Percentiles rank a stretch among this genome's conserved stretches.
phyloP scores from a whole-genome alignment of 371 early-diverging fungal species.

The Mortierella sp. region DNA sequence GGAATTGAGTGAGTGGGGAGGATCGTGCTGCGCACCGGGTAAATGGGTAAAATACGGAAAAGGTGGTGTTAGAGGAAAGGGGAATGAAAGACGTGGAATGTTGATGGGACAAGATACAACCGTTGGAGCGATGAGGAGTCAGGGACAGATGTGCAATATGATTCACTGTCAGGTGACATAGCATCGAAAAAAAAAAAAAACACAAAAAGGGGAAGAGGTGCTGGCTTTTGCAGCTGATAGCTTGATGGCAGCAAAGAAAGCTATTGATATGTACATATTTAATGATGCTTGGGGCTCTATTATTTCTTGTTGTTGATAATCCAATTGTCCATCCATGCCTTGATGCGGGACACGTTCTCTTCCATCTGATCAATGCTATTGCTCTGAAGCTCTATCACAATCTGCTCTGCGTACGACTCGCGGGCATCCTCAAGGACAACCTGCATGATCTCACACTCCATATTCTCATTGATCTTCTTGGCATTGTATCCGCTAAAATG shows the following conservation, averaged over 20 bases:
- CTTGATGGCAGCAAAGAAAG: too few relatives aligned
- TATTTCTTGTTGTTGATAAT: slow-evolving; percentile 34
- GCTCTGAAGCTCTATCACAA: slow-evolving; percentile 84
- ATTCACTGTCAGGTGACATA: background rate
- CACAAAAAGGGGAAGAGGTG: background rate
- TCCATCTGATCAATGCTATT: slow-evolving; percentile 92
- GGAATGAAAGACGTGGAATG: background rate
- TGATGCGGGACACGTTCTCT: slow-evolving; percentile 81
- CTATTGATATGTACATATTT: too few relatives aligned
- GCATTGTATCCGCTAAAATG: slow-evolving; percentile 82
- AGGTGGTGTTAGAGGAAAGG: background rate
- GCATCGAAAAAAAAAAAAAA: background rate
- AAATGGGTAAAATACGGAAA: background rate
- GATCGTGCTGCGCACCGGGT: too few relatives aligned
- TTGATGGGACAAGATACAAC: background rate
- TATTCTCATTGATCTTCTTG: slow-evolving; percentile 95
- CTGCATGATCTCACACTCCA: slow-evolving; percentile 99
- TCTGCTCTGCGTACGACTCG: slow-evolving; percentile 84
- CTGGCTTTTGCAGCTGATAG: too few relatives aligned
- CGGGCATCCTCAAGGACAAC: slow-evolving; percentile 93
- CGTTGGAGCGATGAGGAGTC: background rate
- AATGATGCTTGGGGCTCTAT: too few relatives aligned
- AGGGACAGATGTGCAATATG: background rate
- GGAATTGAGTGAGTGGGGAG: too few relatives aligned
- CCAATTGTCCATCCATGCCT: slow-evolving; percentile 72